These are phyloP conservation scores for Cryptococcus sp. DNA, from an alignment of 1,284 basidiomycete species.

Conservation along the genomic window DNA sequence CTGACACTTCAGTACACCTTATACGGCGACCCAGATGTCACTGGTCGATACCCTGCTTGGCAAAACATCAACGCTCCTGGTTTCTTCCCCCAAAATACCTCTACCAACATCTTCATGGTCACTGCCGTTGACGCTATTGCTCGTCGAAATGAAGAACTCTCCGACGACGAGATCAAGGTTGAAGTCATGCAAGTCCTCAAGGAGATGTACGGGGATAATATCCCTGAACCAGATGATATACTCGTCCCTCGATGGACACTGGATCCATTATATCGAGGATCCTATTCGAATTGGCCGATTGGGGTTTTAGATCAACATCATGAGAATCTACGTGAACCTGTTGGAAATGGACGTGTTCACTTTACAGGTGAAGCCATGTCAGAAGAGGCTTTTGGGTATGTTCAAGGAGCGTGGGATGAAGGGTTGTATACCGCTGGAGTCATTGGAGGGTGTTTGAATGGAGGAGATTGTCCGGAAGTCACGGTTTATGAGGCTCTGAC, in stretches of 20 bases:
- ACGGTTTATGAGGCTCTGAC: no score
- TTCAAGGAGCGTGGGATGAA: no score
- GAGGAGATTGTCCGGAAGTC: no score
- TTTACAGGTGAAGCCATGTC: no score
- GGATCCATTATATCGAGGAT: slow-evolving; percentile 60
- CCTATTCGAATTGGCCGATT: slow-evolving; percentile 63
- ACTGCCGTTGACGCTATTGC: slow-evolving; percentile 56
- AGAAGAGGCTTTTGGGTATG: no score
- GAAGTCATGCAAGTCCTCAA: slow-evolving; percentile 58
- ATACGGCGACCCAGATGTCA: slow-evolving; percentile 58
- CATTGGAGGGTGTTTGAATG: no score
- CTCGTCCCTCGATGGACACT: slow-evolving; percentile 57
- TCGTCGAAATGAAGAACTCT: slow-evolving; percentile 57
- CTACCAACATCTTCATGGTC: slow-evolving; percentile 54
- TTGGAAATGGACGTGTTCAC: no score
- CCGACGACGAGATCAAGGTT: slow-evolving; percentile 51
- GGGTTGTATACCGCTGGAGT: no score
- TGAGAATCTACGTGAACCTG: slow-evolving; percentile 17
- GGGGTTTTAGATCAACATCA: slow-evolving; percentile 22
- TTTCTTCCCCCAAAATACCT: slow-evolving; percentile 54
- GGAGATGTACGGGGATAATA: slow-evolving; percentile 55
- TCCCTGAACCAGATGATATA: slow-evolving; percentile 57
- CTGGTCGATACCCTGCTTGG: slow-evolving; percentile 66
- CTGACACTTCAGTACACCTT: slow-evolving; percentile 53
- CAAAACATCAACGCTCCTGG: slow-evolving; percentile 60